Conservation (phyloP, 768 basidiomycete species). For the Auricularia cornea region DNA sequence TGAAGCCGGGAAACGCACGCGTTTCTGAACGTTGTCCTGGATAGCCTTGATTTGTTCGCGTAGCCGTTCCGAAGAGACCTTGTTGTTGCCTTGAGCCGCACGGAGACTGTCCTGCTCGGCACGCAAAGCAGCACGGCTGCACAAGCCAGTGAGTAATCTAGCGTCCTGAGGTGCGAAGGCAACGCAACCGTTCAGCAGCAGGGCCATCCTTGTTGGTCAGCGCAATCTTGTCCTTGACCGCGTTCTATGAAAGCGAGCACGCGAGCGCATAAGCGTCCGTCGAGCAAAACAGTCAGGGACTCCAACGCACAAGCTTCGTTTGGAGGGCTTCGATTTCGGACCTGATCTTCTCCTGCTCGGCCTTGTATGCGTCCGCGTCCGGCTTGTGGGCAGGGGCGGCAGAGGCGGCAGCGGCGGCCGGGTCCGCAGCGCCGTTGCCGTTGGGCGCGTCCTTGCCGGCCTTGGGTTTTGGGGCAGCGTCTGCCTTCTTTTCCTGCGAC, state of each 20-base stretch:
- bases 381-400: slow-evolving; percentile 43
- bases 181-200: slow-evolving; percentile 48
- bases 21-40: slow-evolving; percentile 73
- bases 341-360: slow-evolving; percentile 77
- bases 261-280: background rate
- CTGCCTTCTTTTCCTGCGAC: slow-evolving; percentile 8
- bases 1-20: slow-evolving; percentile 38
- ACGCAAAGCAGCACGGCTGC: slow-evolving; percentile 53
- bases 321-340: slow-evolving; percentile 78
- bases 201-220: slow-evolving; percentile 50
- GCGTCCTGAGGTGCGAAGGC: background rate
- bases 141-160: background rate
- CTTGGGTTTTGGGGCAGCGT: slow-evolving; percentile 6
- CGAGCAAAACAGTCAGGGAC: slow-evolving; percentile 4
- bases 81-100: slow-evolving; percentile 68
- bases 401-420: slow-evolving; percentile 22
- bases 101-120: slow-evolving; percentile 77
- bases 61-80: slow-evolving; percentile 59
- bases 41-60: slow-evolving; percentile 71
- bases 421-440: slow-evolving; percentile 10
- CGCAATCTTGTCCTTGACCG: slow-evolving; percentile 68
- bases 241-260: slow-evolving; percentile 34
- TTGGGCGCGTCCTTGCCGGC: slow-evolving; percentile 3
- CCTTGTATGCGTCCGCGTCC: slow-evolving; percentile 78
- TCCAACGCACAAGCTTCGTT: slow-evolving; percentile 61